Conservation (phyloP, 2,329 filamentous ascomycete genomes). For the Thermomyces lanuginosus region DNA sequence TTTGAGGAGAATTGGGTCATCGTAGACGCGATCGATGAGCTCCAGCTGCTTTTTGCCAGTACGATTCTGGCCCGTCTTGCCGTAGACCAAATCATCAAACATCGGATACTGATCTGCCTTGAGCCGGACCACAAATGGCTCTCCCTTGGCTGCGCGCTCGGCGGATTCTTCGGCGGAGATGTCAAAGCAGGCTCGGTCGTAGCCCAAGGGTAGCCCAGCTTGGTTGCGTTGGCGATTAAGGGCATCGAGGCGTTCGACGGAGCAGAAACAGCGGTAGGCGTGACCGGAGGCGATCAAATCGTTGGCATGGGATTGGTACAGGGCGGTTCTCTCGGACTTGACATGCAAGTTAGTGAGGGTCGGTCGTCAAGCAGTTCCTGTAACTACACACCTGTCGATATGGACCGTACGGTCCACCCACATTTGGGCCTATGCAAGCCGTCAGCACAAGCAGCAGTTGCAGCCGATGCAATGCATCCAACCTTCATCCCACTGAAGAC, state of each 20-base stretch:
- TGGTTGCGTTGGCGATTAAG: slow-evolving; percentile 49
- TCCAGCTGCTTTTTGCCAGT: slow-evolving; percentile 23
- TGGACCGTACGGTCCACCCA: slow-evolving; percentile 66
- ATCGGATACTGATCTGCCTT: slow-evolving; percentile 47
- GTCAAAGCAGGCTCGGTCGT: slow-evolving; percentile 57
- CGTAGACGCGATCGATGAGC: slow-evolving; percentile 37
- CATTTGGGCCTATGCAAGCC: slow-evolving; percentile 49
- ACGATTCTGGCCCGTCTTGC: slow-evolving; percentile 38
- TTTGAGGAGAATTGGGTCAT: slow-evolving; percentile 83
- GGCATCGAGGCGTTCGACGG: slow-evolving; percentile 49
- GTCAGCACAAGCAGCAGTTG: slow-evolving; percentile 4
- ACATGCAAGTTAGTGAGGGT: slow-evolving; percentile 6
- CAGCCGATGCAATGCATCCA: slow-evolving; percentile 4
- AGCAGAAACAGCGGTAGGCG: slow-evolving; percentile 91
- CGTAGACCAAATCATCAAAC: slow-evolving; percentile 69
- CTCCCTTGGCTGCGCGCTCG: slow-evolving; percentile 49
- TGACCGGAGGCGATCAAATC: slow-evolving; percentile 52
- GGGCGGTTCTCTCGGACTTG: slow-evolving; percentile 59
- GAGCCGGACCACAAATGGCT: slow-evolving; percentile 63
- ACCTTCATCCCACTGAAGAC: slow-evolving; percentile 87
- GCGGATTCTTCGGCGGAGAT: slow-evolving; percentile 53
- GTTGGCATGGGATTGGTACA: slow-evolving; percentile 57
- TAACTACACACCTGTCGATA: slow-evolving; percentile 52
- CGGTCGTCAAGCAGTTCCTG: not conserved
- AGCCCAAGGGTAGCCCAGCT: slow-evolving; percentile 42